phyloP scores from a whole-genome alignment of 1,139 yeast genomes.

The Pichia sp. region DNA sequence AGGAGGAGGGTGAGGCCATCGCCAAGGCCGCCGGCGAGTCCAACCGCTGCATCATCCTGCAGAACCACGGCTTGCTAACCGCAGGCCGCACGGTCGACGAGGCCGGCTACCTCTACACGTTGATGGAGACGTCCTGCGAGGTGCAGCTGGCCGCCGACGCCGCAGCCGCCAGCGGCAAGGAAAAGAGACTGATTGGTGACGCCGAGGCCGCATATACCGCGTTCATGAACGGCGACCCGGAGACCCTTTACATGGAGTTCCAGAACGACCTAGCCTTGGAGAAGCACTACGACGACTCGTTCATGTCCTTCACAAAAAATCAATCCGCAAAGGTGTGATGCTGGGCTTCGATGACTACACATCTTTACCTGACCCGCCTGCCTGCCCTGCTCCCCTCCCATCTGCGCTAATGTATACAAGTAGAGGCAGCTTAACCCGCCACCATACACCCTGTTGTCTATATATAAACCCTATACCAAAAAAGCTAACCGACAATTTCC shows the following conservation, averaged over 20 bases:
- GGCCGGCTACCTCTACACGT: slow-evolving; percentile 47
- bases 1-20: slow-evolving; percentile 63
- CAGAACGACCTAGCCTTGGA: slow-evolving; percentile 51
- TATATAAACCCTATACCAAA: no score
- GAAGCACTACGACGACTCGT: slow-evolving; percentile 29
- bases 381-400: background rate
- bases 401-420: no score
- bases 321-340: background rate
- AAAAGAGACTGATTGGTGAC: slow-evolving; percentile 45
- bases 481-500: no score
- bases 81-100: slow-evolving; percentile 78
- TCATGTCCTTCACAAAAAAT: slow-evolving; percentile 24
- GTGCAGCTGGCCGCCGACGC: slow-evolving; percentile 67
- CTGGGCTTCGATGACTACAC: no score
- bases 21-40: slow-evolving; percentile 65
- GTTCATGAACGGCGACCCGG: slow-evolving; percentile 59
- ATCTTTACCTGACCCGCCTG: no score
- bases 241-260: slow-evolving; percentile 57
- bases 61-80: slow-evolving; percentile 75
- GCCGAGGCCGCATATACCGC: slow-evolving; percentile 69
- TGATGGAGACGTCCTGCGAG: slow-evolving; percentile 67
- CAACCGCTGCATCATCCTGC: slow-evolving; percentile 56
- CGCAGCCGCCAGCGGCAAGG: slow-evolving; percentile 37
- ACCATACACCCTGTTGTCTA: no score
- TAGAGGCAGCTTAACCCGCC: no score